Percentiles rank a stretch among this genome's conserved stretches.
phyloP scores from a whole-genome alignment of 139 green algal species.

The Chlamydomonas incerta region DNA sequence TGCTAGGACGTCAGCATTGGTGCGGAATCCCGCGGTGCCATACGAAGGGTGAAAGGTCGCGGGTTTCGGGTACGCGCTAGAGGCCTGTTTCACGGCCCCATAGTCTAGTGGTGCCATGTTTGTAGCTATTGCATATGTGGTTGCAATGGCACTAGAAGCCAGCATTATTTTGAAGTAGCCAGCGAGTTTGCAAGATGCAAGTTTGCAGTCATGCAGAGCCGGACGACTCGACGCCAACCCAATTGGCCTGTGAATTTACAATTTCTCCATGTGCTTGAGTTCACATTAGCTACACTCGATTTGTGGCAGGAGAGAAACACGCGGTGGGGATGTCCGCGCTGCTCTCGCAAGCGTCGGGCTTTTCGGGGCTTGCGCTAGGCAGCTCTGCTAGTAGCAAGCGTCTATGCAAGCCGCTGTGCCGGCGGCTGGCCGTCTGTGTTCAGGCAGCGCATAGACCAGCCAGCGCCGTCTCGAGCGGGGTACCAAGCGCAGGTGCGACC shows the following conservation, averaged over 20 bases:
- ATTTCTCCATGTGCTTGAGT: no score
- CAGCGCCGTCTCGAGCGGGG: slow-evolving; percentile 10
- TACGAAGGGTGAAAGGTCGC: slow-evolving; percentile 70
- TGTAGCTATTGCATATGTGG: slow-evolving; percentile 1
- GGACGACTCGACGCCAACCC: no score
- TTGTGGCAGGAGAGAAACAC: not conserved
- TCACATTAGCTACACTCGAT: no score
- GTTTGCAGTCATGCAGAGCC: no score
- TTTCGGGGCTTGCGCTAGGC: slow-evolving; percentile 7
- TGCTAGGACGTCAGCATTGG: slow-evolving; percentile 71
- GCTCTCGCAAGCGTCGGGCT: not conserved
- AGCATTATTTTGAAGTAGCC: no score
- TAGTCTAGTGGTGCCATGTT: slow-evolving; percentile 9
- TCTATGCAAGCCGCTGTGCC: not conserved
- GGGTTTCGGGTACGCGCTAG: slow-evolving; percentile 39
- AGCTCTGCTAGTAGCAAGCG: not conserved
- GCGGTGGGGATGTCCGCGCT: not conserved
- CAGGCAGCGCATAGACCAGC: slow-evolving; percentile 10
- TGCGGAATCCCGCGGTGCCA: slow-evolving; percentile 95
- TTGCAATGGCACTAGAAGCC: not conserved
- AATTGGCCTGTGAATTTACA: no score
- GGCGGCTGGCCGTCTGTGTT: not conserved
- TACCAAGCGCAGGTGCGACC: not conserved
- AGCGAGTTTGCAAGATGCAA: no score
- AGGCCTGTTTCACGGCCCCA: slow-evolving; percentile 3